These are phyloP conservation scores for Hemileccinum impolitum DNA, from an alignment of 768 basidiomycete species.

Conservation along the genomic window DNA sequence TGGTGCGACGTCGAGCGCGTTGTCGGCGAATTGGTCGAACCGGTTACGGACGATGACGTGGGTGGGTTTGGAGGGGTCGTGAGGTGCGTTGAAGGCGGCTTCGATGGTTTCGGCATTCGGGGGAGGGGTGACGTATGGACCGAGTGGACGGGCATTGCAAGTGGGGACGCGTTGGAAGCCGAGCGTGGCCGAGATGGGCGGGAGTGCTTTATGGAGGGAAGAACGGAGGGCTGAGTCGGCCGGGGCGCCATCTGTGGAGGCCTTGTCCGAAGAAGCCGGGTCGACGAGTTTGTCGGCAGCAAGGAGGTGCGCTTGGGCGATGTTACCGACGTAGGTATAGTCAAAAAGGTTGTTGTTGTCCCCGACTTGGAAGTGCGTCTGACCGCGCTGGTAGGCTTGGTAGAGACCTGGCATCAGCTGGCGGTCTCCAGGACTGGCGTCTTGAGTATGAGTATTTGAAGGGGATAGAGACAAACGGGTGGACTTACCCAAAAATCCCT, in stretches of 20 bases:
- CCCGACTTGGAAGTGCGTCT: constrained; percentile 93
- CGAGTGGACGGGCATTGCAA: constrained; percentile 74
- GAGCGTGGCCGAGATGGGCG: constrained; percentile 61
- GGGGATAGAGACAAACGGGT: background rate
- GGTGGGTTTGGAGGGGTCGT: constrained; percentile 32
- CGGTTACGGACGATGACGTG: constrained; percentile 69
- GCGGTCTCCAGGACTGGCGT: constrained; percentile 79
- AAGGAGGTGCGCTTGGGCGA: constrained; percentile 89
- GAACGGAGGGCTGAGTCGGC: constrained; percentile 40
- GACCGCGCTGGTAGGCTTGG: constrained; percentile 71
- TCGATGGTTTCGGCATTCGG: constrained; percentile 55
- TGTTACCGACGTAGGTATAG: constrained; percentile 95
- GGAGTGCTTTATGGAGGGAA: constrained; percentile 50
- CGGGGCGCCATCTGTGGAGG: constrained; percentile 32
- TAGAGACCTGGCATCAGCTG: constrained; percentile 80
- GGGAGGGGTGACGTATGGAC: constrained; percentile 69
- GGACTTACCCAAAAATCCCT: constrained; percentile 87
- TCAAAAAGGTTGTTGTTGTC: constrained; percentile 92
- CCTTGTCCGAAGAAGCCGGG: constrained; percentile 38
- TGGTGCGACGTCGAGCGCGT: constrained; percentile 49
- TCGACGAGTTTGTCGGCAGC: constrained; percentile 82
- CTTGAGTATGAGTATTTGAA: background rate
- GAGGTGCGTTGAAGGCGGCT: constrained; percentile 50
- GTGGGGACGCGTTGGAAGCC: constrained; percentile 72
- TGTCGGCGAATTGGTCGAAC: constrained; percentile 75